Evolutionary conservation across 1,139 yeast genomes (phyloP), one percentile per base, ranked within the genome.

Genomic region (Kluyveromyces sp.): DNA sequence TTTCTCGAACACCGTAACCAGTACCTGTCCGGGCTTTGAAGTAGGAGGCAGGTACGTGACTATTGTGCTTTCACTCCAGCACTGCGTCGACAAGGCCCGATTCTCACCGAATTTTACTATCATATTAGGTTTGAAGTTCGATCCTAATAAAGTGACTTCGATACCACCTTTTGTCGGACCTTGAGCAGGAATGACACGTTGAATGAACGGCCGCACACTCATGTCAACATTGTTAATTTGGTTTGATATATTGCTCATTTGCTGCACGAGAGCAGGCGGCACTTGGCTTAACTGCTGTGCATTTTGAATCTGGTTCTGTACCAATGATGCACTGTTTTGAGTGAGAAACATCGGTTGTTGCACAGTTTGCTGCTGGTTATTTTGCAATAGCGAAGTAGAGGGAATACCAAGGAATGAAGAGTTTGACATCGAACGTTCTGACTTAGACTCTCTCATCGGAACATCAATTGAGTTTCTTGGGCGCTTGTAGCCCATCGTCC

Each of bases 151-250:
- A 0, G 97, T 92, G 6, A 92, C 86, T 60, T 92, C 98, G 35
- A 88, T 83, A 37, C 98, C 98, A 49, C 98, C 98, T 54, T 95
- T 76, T 16, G 87, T 75, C 7, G 96, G 94, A 2, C 98, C 98
- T 63, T 85, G 94, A 0, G 94, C 83, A 0, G 98, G 98, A 46
- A 92, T 88, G 12, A 92, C 83, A 50, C 95, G 73, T 61, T 86
- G 89, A 47, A 87, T 81, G 20, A 40, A 44, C n/a, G 49, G 49
- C 17, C 33, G 26, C n/a, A 25, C 25, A n/a, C 12, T 19, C 15
- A n/a, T 9, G 7, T 4, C 16, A 7, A 28, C 33, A 11, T 17
- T 32, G n/a, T 32, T 31, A 3, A 28, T 2, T 6, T 18, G 11
- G n/a, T 31, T 30, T 3, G 41, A 22, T 9, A 22, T 22, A 6